Base-by-base conservation (phyloP, 306 rosid species). In the Trifolium repens region DNA sequence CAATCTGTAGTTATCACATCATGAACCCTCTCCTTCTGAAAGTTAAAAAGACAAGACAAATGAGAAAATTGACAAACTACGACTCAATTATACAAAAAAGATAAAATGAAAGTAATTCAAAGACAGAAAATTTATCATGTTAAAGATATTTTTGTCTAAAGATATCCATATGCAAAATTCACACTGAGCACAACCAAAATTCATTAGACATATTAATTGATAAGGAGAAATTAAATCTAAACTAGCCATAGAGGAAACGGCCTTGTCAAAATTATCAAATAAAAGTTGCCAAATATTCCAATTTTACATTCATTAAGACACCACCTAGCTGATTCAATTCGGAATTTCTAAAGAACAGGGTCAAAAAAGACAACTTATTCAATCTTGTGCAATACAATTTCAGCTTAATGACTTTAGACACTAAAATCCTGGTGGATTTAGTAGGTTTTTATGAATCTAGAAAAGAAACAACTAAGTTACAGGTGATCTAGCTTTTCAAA, bases 11-110 rank as follows among this genome's bases (percentile, higher is more conserved):
- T 64, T 81, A 76, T 76, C 74, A 54, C 78, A 81, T 81, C 85
- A 81, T 81, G 85, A 76, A 49, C 81, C 81, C 78, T 81, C 85
- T 76, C 66, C 85, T 76, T 81, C 84, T 81, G 85, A 81, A 81
- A 81, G 81, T 81, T 76, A 17, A 54, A 81, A 69, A 70, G 47
- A 49, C 1, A 32, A 71, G 42, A 17, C 64, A 50, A 43, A 77
- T 72, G 66, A 78, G 77, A 61, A 62, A 70, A 8, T 8, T 37
- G 66, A 66, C 10, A 66, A 17, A 39, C 54, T 52, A 59, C 14
- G 15, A 40, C 54, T 53, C 35, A 57, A 55, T 14, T 39, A 47
- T 0, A 30, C 8, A 39, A 52, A 35, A 40, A 73, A 4, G 6
- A 32, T 32, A 32, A 32, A 32, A 32, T 32, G 50, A 34, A 3